Base-by-base conservation (phyloP, 768 basidiomycete genomes). In the Crucibulum laeve region DNA sequence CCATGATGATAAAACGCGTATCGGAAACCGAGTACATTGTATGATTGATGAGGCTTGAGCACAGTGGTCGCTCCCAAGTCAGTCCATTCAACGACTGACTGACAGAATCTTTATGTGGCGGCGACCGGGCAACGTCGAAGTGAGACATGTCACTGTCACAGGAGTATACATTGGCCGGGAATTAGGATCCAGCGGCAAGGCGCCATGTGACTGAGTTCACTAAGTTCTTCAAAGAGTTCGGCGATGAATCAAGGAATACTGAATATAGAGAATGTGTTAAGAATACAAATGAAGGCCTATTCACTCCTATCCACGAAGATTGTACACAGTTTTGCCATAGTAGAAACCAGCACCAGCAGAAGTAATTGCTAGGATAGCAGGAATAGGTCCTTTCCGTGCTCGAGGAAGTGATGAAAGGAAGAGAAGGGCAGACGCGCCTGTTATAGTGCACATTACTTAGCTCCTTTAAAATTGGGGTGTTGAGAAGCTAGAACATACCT, bases 401-500 rank as follows among this genome's bases (percentile, higher is more conserved):
- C 88, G 79, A 4, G 88, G 89, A 23, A 83, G 56, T 6, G 88
- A 90, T 1, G 88, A 89, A 22, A 87, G 60, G 40, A 90, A 65
- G 21, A 90, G 72, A 7, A 91, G 56, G 8, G 83, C 82, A 38
- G 88, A 90, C 2, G 89, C 87, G 55, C 82, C 88, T 89, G 48
- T n/a, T 19, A 5, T 23, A 15, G 21, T 17, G 39, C 22, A 32
- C 8, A 19, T 25, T 17, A 13, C 32, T 18, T 26, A n/a, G 4
- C 38, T 30, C 6, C 32, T 38, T 25, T 11, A 10, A 21, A 15
- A n/a, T 11, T 18, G 4, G 4, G 8, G 30, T 36, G 13, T 7
- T 19, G 45, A 25, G 35, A 42, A 35, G 8, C 33, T 34, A 24
- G 8, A 24, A 22, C n/a, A 54, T 57, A 82, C 90, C 89, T 11